A percentile compares a stretch with the other conserved stretches of the same genome.
These are phyloP conservation scores for Umbelopsis sp. DNA, from an alignment of 192 early-diverging fungal species.

Conservation along the genomic window DNA sequence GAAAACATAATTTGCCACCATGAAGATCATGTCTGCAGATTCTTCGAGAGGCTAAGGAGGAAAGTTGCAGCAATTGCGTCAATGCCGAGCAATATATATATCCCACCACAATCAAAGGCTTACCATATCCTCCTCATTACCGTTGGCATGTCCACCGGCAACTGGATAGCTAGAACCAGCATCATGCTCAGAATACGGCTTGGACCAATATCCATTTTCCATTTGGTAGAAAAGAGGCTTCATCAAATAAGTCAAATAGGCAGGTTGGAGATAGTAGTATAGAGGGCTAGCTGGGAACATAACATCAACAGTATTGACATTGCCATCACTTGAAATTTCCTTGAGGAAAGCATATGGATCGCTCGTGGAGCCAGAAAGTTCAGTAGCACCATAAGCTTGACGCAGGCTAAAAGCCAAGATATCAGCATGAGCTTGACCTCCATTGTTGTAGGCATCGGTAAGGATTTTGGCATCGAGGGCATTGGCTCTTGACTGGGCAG, in stretches of 20 bases:
- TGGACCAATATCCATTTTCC: constrained; percentile 7
- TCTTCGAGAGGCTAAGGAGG: background rate
- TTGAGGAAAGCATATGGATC: constrained; percentile 13
- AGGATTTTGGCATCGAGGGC: background rate
- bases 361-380: background rate
- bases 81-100: no score
- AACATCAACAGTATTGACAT: constrained; percentile 22
- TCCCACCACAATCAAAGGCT: background rate
- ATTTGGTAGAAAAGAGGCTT: constrained; percentile 8
- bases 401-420: background rate
- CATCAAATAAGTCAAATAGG: constrained; percentile 11
- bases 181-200: constrained; percentile 2
- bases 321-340: constrained; percentile 20
- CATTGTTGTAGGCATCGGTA: background rate
- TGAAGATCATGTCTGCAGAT: constrained; percentile 10
- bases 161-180: constrained; percentile 8
- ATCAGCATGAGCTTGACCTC: constrained; percentile 4
- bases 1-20: constrained; percentile 7
- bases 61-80: background rate
- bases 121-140: constrained; percentile 14
- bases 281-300: constrained; percentile 9
- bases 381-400: constrained; percentile 17
- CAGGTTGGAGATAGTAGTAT: constrained; percentile 9
- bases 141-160: constrained; percentile 6
- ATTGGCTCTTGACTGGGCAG: background rate